phyloP scores from a whole-genome alignment of 495 filamentous ascomycete species.

The Tuber magnatum region DNA sequence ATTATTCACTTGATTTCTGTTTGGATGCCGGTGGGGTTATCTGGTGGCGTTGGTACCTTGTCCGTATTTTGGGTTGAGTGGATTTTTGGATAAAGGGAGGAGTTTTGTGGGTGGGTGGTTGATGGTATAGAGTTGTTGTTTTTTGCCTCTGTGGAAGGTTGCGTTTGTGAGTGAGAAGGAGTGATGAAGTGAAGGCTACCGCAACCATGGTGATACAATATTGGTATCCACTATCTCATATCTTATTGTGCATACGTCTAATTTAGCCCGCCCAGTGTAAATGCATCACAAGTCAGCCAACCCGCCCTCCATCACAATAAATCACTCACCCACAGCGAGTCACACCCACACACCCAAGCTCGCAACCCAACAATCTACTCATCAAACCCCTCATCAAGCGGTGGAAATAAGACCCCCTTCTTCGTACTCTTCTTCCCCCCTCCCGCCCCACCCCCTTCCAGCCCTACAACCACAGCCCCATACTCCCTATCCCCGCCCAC shows the following conservation, averaged over 20 bases:
- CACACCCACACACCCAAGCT: neutral
- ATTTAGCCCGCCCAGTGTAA: neutral
- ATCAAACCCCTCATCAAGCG: constrained; percentile 9
- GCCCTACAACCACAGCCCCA: constrained; percentile 40
- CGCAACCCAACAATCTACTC: neutral
- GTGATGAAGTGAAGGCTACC: neutral
- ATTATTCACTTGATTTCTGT: constrained; percentile 6
- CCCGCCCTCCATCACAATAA: neutral
- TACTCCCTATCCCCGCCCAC: constrained; percentile 60
- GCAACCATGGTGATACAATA: neutral
- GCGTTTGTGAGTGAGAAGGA: neutral
- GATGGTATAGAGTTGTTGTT: neutral
- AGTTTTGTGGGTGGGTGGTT: neutral
- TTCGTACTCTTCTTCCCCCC: constrained; percentile 8
- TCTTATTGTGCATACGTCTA: neutral
- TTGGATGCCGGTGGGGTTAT: constrained; percentile 8
- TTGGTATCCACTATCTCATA: neutral
- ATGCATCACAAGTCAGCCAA: neutral
- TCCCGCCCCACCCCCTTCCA: neutral
- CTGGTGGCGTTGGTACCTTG: constrained; percentile 1
- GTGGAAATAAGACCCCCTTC: constrained; percentile 21
- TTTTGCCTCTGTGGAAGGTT: neutral
- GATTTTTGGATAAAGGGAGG: neutral
- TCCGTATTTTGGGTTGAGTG: constrained; percentile 2
- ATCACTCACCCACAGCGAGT: neutral